Base-by-base conservation (phyloP, 1,139 yeast species). In the Yamadazyma aaseri region DNA sequence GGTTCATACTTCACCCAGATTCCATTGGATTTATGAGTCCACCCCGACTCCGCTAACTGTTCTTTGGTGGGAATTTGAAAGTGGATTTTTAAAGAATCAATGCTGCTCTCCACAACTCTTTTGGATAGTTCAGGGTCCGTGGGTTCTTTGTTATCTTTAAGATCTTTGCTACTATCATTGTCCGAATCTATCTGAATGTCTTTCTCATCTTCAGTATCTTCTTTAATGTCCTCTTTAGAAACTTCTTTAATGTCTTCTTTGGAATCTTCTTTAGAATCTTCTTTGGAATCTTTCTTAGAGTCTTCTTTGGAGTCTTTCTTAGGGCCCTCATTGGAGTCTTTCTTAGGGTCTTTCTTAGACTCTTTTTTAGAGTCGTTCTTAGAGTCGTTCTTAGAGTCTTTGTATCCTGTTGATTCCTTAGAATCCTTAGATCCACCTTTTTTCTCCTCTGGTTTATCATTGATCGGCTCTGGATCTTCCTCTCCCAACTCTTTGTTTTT, bases 21-120 rank as follows among this genome's bases (percentile, higher is more conserved):
- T 1, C 70, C 70, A 40, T 61, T 40, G 41, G 50, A 36, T 37
- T 59, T 58, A 17, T 59, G 47, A 5, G 36, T 46, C 76, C 76
- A 70, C 3, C 74, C 73, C 12, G 46, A 39, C 2, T 46, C 47
- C 10, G 39, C 42, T 2, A 69, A 33, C 33, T 67, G 60, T 14
- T 57, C 55, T 15, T 51, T 44, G 3, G 58, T 53, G 1, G 74
- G 74, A 14, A 67, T 54, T 35, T 55, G 42, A 38, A 49, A 46
- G 21, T 42, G 37, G 17, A 57, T 38, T 6, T 53, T 49, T 22
- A 66, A 50, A 4, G 47, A 51, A 29, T 50, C 50, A 32, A 64
- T 50, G 25, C 42, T 43, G 1, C 41, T 38, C 25, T 51, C 56
- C 3, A 47, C 49, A 6, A 14, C 27, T 27, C 56, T 31, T 32